These are phyloP conservation scores for Mortierella antarctica DNA, from an alignment of 192 early-diverging fungal species.

Conservation along the genomic window DNA sequence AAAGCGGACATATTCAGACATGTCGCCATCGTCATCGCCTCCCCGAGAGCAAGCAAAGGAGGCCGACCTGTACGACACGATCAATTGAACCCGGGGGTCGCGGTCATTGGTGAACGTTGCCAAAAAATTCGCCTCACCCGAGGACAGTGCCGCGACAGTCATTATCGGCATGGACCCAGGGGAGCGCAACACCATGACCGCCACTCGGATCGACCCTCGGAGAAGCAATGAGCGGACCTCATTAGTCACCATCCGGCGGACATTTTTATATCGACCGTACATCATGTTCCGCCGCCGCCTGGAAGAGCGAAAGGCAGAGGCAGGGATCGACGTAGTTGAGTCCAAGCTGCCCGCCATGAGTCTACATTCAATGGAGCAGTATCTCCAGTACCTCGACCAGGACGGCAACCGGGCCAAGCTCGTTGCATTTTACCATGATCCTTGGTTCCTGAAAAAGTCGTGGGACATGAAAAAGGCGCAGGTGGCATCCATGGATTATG, in stretches of 20 bases:
- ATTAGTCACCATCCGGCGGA: neutral
- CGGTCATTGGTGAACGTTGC: too few relatives aligned
- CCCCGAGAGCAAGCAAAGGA: too few relatives aligned
- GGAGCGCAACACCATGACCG: conserved; percentile 1
- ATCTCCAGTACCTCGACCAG: neutral
- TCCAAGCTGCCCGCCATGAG: neutral
- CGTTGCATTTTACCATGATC: neutral
- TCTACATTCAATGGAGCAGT: neutral
- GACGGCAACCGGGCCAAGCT: neutral
- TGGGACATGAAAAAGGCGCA: conserved; percentile 15
- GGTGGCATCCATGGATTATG: neutral
- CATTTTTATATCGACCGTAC: neutral
- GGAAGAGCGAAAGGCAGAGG: neutral
- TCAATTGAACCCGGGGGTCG: too few relatives aligned
- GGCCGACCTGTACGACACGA: too few relatives aligned
- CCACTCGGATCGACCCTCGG: neutral
- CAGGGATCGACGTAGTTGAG: neutral
- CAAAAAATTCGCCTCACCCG: too few relatives aligned
- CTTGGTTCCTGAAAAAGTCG: neutral
- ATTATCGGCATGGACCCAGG: conserved; percentile 7
- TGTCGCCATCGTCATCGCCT: too few relatives aligned
- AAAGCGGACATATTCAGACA: too few relatives aligned
- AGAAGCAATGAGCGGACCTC: neutral
- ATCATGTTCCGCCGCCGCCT: neutral
- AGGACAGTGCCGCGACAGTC: too few relatives aligned